phyloP scores from a whole-genome alignment of 495 filamentous ascomycete species.

The Aspergillus coremiiformis region DNA sequence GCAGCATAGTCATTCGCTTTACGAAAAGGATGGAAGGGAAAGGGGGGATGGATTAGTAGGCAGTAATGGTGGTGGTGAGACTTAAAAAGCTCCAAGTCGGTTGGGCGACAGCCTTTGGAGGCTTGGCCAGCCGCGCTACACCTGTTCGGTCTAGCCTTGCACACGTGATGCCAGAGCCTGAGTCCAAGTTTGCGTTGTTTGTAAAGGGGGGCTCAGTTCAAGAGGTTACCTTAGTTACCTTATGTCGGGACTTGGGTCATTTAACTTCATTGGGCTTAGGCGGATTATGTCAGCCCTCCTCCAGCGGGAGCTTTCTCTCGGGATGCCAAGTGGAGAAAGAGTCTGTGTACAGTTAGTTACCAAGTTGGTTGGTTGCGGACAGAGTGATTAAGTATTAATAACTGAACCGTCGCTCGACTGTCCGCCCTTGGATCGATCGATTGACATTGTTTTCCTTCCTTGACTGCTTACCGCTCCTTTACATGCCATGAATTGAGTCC shows the following conservation, averaged over 20 bases:
- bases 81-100: constrained; percentile 13
- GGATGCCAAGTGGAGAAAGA: constrained; percentile 20
- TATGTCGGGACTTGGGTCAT: background rate
- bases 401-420: background rate
- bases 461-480: background rate
- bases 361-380: background rate
- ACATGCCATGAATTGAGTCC: constrained; percentile 19
- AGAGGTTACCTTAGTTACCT: too few species aligned
- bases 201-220: background rate
- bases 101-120: constrained; percentile 4
- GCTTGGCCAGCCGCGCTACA: background rate
- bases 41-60: constrained; percentile 16
- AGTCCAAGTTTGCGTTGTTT: constrained; percentile 12
- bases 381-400: background rate
- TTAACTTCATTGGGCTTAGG: background rate
- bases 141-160: constrained; percentile 2
- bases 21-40: constrained; percentile 28
- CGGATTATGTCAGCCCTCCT: constrained; percentile 16
- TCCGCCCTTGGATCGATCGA: background rate
- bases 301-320: constrained; percentile 13
- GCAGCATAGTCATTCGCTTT: constrained; percentile 42
- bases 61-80: constrained; percentile 19
- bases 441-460: background rate
- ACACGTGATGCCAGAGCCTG: constrained; percentile 9
- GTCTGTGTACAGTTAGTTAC: background rate